Evolutionary conservation across 2,329 filamentous ascomycete genomes (phyloP).

Genomic region (Erysiphe neolycopersici): DNA sequence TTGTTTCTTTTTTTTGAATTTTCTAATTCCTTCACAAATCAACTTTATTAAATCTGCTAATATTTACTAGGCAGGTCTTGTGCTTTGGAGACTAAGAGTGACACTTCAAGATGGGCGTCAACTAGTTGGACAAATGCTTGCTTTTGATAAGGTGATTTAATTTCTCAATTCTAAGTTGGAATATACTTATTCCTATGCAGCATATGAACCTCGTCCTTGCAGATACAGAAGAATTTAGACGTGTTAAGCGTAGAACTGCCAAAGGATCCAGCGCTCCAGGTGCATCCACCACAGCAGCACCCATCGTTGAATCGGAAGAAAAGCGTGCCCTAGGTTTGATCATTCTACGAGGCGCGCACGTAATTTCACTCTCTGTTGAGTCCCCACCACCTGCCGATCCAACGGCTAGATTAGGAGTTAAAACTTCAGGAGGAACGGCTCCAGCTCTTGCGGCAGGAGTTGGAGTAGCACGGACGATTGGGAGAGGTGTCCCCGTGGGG

Average conservation of each 20-base stretch:
- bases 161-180: no score
- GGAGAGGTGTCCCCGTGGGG: conserved; percentile 57
- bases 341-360: conserved; percentile 81
- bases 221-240: conserved; percentile 93
- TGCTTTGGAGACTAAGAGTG: conserved; percentile 96
- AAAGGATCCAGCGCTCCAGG: conserved; percentile 32
- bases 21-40: conserved; percentile 19
- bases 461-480: conserved; percentile 74
- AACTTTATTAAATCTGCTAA: conserved; percentile 24
- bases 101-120: conserved; percentile 86
- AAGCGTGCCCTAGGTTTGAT: conserved; percentile 91
- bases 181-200: conserved; percentile 19
- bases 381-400: conserved; percentile 88
- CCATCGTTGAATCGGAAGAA: conserved; percentile 71
- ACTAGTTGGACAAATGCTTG: conserved; percentile 94
- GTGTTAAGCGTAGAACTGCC: conserved; percentile 58
- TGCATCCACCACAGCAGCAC: conserved; percentile 29
- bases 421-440: conserved; percentile 34
- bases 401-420: conserved; percentile 62
- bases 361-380: conserved; percentile 85
- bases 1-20: conserved; percentile 11
- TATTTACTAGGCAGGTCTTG: conserved; percentile 38
- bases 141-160: conserved; percentile 64
- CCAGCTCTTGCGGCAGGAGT: conserved; percentile 55
- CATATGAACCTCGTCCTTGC: conserved; percentile 99